Evolutionary conservation across 139 green algal genomes (phyloP).

Genomic region (Pleodorina starrii): DNA sequence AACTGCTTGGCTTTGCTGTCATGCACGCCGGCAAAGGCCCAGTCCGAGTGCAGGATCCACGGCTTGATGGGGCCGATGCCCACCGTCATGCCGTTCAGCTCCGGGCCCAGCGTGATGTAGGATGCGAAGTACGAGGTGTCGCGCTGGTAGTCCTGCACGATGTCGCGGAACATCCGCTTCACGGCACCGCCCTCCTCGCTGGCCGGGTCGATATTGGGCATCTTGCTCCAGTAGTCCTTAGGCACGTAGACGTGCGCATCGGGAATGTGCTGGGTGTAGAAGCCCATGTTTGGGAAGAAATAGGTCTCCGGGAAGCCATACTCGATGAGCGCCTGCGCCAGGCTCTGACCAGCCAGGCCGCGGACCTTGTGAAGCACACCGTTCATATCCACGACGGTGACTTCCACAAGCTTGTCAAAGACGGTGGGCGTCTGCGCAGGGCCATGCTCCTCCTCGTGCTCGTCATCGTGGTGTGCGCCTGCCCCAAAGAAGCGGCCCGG

Average conservation of each 20-base stretch:
- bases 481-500: slow-evolving; percentile 34
- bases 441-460: slow-evolving; percentile 48
- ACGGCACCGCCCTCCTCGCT: slow-evolving; percentile 57
- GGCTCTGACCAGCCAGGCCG: slow-evolving; percentile 55
- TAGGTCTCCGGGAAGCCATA: slow-evolving; percentile 64
- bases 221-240: slow-evolving; percentile 54
- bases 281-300: slow-evolving; percentile 71
- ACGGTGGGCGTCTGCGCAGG: slow-evolving; percentile 62
- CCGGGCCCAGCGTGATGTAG: slow-evolving; percentile 55
- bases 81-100: slow-evolving; percentile 61
- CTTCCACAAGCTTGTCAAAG: slow-evolving; percentile 70
- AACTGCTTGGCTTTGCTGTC: slow-evolving; percentile 55
- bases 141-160: slow-evolving; percentile 65
- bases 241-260: slow-evolving; percentile 60
- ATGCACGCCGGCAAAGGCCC: slow-evolving; percentile 59
- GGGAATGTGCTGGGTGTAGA: slow-evolving; percentile 66
- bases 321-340: slow-evolving; percentile 61
- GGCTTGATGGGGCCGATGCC: slow-evolving; percentile 66
- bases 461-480: slow-evolving; percentile 36
- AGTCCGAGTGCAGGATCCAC: slow-evolving; percentile 61
- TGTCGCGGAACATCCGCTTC: slow-evolving; percentile 67
- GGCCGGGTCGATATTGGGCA: slow-evolving; percentile 54
- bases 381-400: slow-evolving; percentile 72
- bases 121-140: slow-evolving; percentile 63
- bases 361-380: slow-evolving; percentile 64